Percentiles rank a stretch among this genome's conserved stretches.
These are phyloP conservation scores for Trichophyton rubrum DNA, from an alignment of 2,329 filamentous ascomycete genomes.

Conservation along the genomic window DNA sequence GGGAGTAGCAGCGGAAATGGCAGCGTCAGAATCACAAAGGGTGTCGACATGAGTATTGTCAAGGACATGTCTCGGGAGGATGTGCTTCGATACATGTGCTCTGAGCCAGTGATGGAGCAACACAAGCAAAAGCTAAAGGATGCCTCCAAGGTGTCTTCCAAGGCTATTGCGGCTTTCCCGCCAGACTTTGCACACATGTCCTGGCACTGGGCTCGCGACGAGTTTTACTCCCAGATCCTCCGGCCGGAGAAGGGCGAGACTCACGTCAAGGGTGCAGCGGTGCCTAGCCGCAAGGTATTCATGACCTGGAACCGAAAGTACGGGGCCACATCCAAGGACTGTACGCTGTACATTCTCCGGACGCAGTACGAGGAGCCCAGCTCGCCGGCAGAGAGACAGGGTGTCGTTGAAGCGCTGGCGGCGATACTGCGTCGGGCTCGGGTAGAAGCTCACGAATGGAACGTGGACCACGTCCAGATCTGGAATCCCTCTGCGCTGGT, in stretches of 20 bases:
- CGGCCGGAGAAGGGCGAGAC: slow-evolving; percentile 41
- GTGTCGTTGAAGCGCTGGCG: slow-evolving; percentile 42
- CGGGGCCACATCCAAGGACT: slow-evolving; percentile 24
- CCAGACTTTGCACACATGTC: slow-evolving; percentile 55
- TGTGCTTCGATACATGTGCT: slow-evolving; percentile 37
- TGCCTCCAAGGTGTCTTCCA: slow-evolving; percentile 27
- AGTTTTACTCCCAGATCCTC: slow-evolving; percentile 58
- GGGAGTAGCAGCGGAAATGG: background rate
- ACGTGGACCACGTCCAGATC: slow-evolving; percentile 56
- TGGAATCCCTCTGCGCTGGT: slow-evolving; percentile 65
- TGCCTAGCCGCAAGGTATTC: slow-evolving; percentile 32
- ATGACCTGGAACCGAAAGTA: slow-evolving; percentile 33
- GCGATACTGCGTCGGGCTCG: slow-evolving; percentile 56
- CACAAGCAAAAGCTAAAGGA: slow-evolving; percentile 52
- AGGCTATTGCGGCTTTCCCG: slow-evolving; percentile 50
- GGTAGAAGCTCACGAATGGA: slow-evolving; percentile 58
- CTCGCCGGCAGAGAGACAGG: slow-evolving; percentile 35
- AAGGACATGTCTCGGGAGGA: slow-evolving; percentile 24
- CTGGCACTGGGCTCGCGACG: slow-evolving; percentile 73
- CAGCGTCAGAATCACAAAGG: slow-evolving; percentile 4
- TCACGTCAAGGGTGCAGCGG: slow-evolving; percentile 57
- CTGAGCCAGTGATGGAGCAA: slow-evolving; percentile 49
- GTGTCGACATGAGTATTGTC: slow-evolving; percentile 20
- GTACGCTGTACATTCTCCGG: slow-evolving; percentile 33
- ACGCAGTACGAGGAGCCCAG: slow-evolving; percentile 30